Conservation (phyloP, 108 stramenopile species). For the Bacterosira constricta region DNA sequence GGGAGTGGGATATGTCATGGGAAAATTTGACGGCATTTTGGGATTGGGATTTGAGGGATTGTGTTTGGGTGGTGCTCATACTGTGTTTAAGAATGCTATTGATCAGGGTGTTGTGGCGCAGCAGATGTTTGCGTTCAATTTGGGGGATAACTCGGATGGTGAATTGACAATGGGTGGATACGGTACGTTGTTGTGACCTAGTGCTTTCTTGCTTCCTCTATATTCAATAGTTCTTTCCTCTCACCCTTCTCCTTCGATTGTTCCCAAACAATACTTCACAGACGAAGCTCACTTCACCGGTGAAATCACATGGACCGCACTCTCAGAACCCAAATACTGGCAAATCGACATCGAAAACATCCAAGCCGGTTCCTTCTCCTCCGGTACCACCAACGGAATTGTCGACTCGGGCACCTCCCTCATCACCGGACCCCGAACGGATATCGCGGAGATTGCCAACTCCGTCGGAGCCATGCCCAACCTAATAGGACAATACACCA, state of each 20-base stretch:
- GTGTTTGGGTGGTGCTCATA: slow-evolving; percentile 82
- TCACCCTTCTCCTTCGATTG: slow-evolving; percentile 1
- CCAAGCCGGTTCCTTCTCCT: slow-evolving; percentile 56
- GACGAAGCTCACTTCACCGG: slow-evolving; percentile 76
- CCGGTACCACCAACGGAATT: slow-evolving; percentile 66
- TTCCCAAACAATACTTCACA: too few relatives aligned
- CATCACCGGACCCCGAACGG: slow-evolving; percentile 82
- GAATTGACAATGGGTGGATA: slow-evolving; percentile 97
- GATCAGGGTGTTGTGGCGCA: slow-evolving; percentile 74
- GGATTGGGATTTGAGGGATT: slow-evolving; percentile 96
- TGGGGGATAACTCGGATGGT: slow-evolving; percentile 90
- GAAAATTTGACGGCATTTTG: slow-evolving; percentile 98
- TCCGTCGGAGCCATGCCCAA: slow-evolving; percentile 87
- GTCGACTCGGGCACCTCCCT: slow-evolving; percentile 93
- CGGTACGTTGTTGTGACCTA: slow-evolving; percentile 36
- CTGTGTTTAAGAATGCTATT: slow-evolving; percentile 94
- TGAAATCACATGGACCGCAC: slow-evolving; percentile 76
- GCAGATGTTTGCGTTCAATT: slow-evolving; percentile 95
- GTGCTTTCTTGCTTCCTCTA: neutral
- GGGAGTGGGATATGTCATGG: slow-evolving; percentile 92
- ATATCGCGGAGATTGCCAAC: slow-evolving; percentile 68
- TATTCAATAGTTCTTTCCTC: neutral
- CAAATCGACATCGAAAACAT: slow-evolving; percentile 79
- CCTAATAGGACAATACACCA: slow-evolving; percentile 92
- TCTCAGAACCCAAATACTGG: slow-evolving; percentile 92